Evolutionary conservation across 345 rosid genomes (phyloP), one percentile per base, ranked within the genome.

Genomic region (Cardamine occulta): DNA sequence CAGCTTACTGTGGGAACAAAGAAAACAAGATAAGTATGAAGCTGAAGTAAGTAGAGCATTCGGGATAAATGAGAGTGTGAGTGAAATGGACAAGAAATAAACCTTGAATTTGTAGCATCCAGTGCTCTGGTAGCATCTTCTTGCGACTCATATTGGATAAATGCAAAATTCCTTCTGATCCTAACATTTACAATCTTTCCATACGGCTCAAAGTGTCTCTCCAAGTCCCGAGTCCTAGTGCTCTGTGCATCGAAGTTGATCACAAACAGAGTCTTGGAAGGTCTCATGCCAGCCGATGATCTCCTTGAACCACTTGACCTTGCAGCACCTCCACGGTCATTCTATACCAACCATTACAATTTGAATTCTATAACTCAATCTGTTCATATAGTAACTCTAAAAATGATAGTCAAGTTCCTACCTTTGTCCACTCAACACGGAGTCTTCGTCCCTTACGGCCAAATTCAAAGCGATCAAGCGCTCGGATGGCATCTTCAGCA

Each of bases 371-470:
- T 62, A 40, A 19, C 19, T 12, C n/a, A 62, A 21, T 11, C 64
- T 10, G 21, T 62, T 52, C 51, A 12, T 12, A 49, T 40, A 44
- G n/a, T 8, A 58, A 62, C 13, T 19, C 18, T 42, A 13, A 9
- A 24, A 58, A 21, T 6, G 14, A 67, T 18, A 5, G 18, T 54
- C 14, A 15, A 19, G 28, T 48, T 47, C 2, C 63, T 48, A 91
- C 98, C 89, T 90, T 94, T n/a, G 96, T 94, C 98, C 98, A 94
- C 78, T 94, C 97, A 54, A 90, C 98, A 75, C 91, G 92, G 64
- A 94, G 98, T 79, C 91, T 91, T 49, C 97, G 95, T 42, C 98
- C 97, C 81, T 90, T 90, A 13, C 88, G 89, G 52, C 98, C 98
- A 74, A 85, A 91, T 52, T 94, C 98, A 29, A 77, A 66, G 47